phyloP scores from a whole-genome alignment of 768 basidiomycete genomes.

The Boletus subparvulus region DNA sequence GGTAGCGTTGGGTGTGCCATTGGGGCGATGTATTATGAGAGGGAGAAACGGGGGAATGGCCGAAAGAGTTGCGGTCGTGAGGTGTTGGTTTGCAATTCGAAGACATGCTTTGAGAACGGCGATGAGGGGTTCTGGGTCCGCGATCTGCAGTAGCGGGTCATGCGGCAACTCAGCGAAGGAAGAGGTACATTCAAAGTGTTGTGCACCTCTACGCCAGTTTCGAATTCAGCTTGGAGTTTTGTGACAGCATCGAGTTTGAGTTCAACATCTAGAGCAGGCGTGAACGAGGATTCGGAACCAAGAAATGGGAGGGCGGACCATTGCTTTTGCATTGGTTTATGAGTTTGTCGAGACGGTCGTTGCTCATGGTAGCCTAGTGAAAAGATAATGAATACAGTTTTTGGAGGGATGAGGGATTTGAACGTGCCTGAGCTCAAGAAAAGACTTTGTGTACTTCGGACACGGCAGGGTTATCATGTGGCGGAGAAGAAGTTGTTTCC shows the following conservation, averaged over 20 bases:
- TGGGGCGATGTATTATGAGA: slow-evolving; percentile 50
- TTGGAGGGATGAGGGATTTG: slow-evolving; percentile 7
- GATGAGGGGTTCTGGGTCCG: slow-evolving; percentile 71
- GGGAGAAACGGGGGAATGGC: slow-evolving; percentile 67
- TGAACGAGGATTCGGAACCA: slow-evolving; percentile 7
- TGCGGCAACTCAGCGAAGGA: slow-evolving; percentile 13
- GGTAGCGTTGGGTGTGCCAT: slow-evolving; percentile 26
- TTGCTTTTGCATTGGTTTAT: slow-evolving; percentile 64
- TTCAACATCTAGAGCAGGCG: slow-evolving; percentile 61
- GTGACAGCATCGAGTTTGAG: slow-evolving; percentile 76
- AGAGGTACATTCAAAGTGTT: slow-evolving; percentile 7
- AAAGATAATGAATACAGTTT: slow-evolving; percentile 11
- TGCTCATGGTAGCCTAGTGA: slow-evolving; percentile 47
- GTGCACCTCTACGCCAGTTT: slow-evolving; percentile 65
- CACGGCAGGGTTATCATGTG: slow-evolving; percentile 19
- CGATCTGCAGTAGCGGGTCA: slow-evolving; percentile 47
- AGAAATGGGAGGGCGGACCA: slow-evolving; percentile 40
- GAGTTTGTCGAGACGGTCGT: slow-evolving; percentile 56
- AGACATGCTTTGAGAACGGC: slow-evolving; percentile 70
- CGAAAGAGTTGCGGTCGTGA: slow-evolving; percentile 73
- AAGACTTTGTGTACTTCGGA: slow-evolving; percentile 12
- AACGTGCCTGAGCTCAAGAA: slow-evolving; percentile 25
- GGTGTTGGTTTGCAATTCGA: slow-evolving; percentile 77
- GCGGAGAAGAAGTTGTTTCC: slow-evolving; percentile 15
- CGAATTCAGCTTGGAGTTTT: slow-evolving; percentile 75